Conservation (phyloP, 73 alveolate species). For the Effrenium voratum region DNA sequence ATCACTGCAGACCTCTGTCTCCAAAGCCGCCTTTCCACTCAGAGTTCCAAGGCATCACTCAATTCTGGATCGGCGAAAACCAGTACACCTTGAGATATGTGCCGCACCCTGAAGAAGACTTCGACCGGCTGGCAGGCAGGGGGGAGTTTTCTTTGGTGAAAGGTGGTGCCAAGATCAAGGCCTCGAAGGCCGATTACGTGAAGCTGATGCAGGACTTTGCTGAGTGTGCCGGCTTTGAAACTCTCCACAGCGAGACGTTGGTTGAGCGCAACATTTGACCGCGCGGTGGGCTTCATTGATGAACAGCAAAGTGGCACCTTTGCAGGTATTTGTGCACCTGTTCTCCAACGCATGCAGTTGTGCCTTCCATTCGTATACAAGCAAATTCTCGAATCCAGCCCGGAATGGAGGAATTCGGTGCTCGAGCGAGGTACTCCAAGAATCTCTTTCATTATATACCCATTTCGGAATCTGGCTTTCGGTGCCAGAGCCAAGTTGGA, state of each 20-base stretch:
- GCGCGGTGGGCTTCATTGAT: too few relatives aligned
- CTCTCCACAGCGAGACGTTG: conserved; percentile 50
- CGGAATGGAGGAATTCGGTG: too few relatives aligned
- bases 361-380: too few relatives aligned
- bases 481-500: too few relatives aligned
- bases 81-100: conserved; percentile 37
- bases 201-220: conserved; percentile 89
- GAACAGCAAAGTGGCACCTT: too few relatives aligned
- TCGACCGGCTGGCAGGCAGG: conserved; percentile 28
- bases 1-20: conserved; percentile 43
- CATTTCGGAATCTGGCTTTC: too few relatives aligned
- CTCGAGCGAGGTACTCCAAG: too few relatives aligned
- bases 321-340: too few relatives aligned
- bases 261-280: conserved; percentile 75
- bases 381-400: too few relatives aligned
- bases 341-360: too few relatives aligned
- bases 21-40: neutral
- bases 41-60: conserved; percentile 70
- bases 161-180: conserved; percentile 55
- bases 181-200: conserved; percentile 49
- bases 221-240: conserved; percentile 22
- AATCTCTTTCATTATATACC: too few relatives aligned
- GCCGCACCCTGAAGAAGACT: conserved; percentile 39
- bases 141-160: conserved; percentile 69
- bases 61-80: conserved; percentile 87